Evolutionary conservation across 164 flowering plant species (phyloP), one percentile per base, ranked within the genome.

Genomic region (Amborella trichopoda): DNA sequence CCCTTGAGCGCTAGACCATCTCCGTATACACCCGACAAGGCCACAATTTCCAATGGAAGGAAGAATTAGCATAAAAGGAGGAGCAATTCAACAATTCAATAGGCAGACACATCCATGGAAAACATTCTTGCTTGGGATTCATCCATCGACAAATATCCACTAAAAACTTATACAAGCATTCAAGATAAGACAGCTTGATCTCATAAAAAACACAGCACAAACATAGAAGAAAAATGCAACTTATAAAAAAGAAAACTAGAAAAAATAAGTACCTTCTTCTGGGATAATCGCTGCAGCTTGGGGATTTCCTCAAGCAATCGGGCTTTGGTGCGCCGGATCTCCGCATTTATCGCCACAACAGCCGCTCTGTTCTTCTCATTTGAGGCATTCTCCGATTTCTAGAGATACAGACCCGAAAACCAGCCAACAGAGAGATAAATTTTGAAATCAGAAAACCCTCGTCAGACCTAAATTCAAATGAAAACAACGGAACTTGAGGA

Each of bases 241-340:
- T 16, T 16, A 22, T 6, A 9, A 38, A 22, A n/a, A 9, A 10
- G 41, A 2, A 38, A 38, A 4, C 11, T 16, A 38, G 20, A 6
- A 38, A 38, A 16, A n/a, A 16, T 16, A 38, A n/a, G 11, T 16
- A 83, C 98, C 95, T 75, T 83, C 59, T 84, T 87, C 11, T 70
- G 22, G 8, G 98, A 86, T 50, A 91, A 61, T 50, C 81, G 76
- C 74, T 87, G 79, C 73, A 91, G 64, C 60, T 91, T 91, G 4
- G 89, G 90, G 16, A 87, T 74, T 45, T 87, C 95, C 62, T 86
- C 96, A 2, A 83, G 72, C 69, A 91, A 74, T 23, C 78, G 62
- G 42, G 95, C 95, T 60, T 91, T 87, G 23, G 75, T 81, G 3
- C 98, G 68, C 14, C 98, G 87, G 46, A 91, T 76, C 77, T 91